Evolutionary conservation across 2,329 filamentous ascomycete genomes (phyloP).

Genomic region (Juglanconis juglandina): DNA sequence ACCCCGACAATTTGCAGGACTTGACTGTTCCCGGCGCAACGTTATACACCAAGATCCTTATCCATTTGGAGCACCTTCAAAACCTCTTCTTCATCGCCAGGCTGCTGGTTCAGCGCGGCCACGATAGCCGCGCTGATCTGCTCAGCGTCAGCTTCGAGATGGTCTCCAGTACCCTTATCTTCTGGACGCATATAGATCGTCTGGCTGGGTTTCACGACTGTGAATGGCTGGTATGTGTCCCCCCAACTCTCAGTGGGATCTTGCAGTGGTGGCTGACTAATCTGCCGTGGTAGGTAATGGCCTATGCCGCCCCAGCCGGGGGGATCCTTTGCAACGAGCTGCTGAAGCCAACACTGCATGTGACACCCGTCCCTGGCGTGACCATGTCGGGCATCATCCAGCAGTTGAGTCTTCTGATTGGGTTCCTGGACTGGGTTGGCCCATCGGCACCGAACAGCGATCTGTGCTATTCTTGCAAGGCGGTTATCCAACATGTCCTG

Average conservation of each 20-base stretch:
- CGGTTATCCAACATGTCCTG: conserved; percentile 47
- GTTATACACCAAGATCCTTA: conserved; percentile 43
- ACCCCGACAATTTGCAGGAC: conserved; percentile 35
- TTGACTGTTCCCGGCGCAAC: conserved; percentile 26
- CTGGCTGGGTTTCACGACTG: conserved; percentile 41
- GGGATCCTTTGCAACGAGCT: conserved; percentile 50
- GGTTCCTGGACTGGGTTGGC: conserved; percentile 49
- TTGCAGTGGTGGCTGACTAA: neutral
- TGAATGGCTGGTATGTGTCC: conserved; percentile 44
- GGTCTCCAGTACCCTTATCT: conserved; percentile 41
- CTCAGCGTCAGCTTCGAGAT: conserved; percentile 45
- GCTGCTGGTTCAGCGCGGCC: conserved; percentile 45
- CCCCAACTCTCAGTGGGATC: neutral
- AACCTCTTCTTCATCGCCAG: conserved; percentile 59
- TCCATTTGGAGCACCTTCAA: conserved; percentile 49
- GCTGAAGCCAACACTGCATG: conserved; percentile 38
- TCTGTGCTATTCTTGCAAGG: conserved; percentile 44
- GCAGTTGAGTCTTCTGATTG: conserved; percentile 48
- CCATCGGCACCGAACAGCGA: conserved; percentile 46
- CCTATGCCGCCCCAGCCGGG: conserved; percentile 45
- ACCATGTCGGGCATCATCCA: conserved; percentile 48
- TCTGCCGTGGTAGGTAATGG: conserved; percentile 37
- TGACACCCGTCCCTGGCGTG: conserved; percentile 31
- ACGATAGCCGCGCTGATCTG: conserved; percentile 36
- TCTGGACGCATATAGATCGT: conserved; percentile 49